Evolutionary conservation across 768 basidiomycete species (phyloP).

Genomic region (Xerocomus spinulosus): DNA sequence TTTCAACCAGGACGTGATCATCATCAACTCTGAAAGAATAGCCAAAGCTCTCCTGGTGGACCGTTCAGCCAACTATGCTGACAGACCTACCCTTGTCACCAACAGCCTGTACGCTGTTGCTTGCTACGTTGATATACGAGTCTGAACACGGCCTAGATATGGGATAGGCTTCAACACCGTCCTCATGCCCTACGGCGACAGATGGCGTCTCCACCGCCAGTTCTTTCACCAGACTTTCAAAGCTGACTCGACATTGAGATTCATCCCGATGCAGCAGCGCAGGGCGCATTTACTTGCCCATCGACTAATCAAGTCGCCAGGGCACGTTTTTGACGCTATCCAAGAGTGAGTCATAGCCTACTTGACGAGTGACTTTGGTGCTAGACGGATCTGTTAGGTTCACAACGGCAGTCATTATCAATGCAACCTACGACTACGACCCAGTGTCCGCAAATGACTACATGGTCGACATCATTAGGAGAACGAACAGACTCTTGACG

Average conservation of each 20-base stretch:
- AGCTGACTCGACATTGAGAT: constrained; percentile 7
- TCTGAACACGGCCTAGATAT: constrained; percentile 2
- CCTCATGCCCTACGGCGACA: constrained; percentile 14
- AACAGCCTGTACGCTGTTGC: constrained; percentile 8
- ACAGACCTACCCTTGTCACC: constrained; percentile 15
- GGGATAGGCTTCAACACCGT: constrained; percentile 15
- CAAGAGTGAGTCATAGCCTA: constrained; percentile 12
- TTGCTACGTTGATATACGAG: not conserved
- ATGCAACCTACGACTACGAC: constrained; percentile 11
- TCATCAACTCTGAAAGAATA: constrained; percentile 12
- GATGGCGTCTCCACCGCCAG: constrained; percentile 17
- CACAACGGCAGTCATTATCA: not conserved
- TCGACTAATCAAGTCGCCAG: constrained; percentile 7
- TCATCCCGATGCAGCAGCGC: constrained; percentile 13
- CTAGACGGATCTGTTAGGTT: constrained; percentile 2
- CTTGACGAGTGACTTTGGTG: not conserved
- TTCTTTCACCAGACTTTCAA: constrained; percentile 20
- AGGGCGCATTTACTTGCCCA: constrained; percentile 6
- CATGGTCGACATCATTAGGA: constrained; percentile 1
- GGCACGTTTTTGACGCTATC: constrained; percentile 5
- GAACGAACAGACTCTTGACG: not conserved
- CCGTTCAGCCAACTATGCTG: constrained; percentile 19
- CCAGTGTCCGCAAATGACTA: constrained; percentile 2
- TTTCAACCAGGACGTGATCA: constrained; percentile 9
- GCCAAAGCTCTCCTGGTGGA: constrained; percentile 13